phyloP scores from a whole-genome alignment of 208 protist species.

The Acanthamoeba healyi region DNA sequence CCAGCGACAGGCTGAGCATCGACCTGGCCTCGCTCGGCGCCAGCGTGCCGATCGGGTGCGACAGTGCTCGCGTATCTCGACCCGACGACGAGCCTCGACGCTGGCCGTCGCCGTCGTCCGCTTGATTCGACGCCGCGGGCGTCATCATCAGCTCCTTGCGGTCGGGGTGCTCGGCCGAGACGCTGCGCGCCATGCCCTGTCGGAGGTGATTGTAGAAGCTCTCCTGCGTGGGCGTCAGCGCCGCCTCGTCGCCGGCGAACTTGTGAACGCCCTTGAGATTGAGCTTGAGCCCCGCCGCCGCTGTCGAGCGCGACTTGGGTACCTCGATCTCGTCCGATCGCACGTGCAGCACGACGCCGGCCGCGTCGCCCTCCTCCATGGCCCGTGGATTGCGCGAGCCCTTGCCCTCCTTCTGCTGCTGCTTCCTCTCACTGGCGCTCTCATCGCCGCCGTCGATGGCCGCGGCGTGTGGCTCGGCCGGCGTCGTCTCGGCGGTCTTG shows the following conservation, averaged over 20 bases:
- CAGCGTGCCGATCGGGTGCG: not conserved
- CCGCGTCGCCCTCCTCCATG: not conserved
- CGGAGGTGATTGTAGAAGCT: constrained; percentile 12
- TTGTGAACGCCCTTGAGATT: not conserved
- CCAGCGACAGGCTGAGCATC: not conserved
- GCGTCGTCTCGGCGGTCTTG: not conserved
- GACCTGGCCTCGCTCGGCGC: not conserved
- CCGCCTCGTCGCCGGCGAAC: not conserved
- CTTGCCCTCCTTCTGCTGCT: not conserved
- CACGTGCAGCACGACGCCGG: not conserved
- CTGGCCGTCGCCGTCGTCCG: not conserved
- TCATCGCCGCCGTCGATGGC: not conserved
- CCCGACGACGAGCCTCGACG: too few relatives aligned
- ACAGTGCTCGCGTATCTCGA: not conserved
- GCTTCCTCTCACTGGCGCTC: not conserved
- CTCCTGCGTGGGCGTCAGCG: constrained; percentile 20
- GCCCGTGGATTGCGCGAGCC: not conserved
- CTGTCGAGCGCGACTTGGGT: not conserved
- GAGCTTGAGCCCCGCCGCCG: not conserved
- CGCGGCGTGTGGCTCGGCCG: not conserved
- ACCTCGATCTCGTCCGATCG: constrained; percentile 13
- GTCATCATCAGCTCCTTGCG: too few relatives aligned
- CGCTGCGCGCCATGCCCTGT: constrained; percentile 11
- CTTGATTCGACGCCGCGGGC: not conserved
- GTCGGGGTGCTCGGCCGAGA: not conserved